A percentile compares a stretch with the other conserved stretches of the same genome.
phyloP scores from a whole-genome alignment of 768 basidiomycete genomes.

The Trametes cubensis region DNA sequence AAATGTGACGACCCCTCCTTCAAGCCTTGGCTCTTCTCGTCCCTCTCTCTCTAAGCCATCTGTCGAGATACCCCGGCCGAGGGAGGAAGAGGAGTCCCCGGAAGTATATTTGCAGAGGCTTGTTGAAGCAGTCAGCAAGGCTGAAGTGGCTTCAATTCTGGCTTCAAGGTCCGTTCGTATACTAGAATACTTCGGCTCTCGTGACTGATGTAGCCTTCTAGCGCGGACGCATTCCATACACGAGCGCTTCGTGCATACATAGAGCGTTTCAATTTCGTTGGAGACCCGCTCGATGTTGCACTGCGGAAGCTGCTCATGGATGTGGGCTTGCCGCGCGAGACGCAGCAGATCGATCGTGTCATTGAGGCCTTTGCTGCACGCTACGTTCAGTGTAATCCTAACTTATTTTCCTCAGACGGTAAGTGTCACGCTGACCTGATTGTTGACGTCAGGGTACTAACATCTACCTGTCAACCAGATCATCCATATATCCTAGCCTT shows the following conservation, averaged over 20 bases:
- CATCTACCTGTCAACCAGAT: slow-evolving; percentile 47
- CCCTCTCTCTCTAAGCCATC: slow-evolving; percentile 48
- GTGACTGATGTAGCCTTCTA: slow-evolving; percentile 34
- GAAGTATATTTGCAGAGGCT: slow-evolving; percentile 71
- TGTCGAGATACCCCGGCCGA: slow-evolving; percentile 53
- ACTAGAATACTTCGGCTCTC: neutral
- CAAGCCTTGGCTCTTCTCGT: slow-evolving; percentile 45
- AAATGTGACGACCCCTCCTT: slow-evolving; percentile 21
- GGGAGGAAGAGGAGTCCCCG: slow-evolving; percentile 62
- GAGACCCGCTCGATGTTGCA: slow-evolving; percentile 88
- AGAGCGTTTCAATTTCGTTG: slow-evolving; percentile 72
- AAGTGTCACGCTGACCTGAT: slow-evolving; percentile 20
- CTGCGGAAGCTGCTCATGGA: slow-evolving; percentile 89
- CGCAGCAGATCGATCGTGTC: slow-evolving; percentile 97
- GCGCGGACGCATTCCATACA: slow-evolving; percentile 70
- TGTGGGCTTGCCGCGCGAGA: slow-evolving; percentile 89
- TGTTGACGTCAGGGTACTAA: slow-evolving; percentile 2
- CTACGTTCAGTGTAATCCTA: slow-evolving; percentile 83
- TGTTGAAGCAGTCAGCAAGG: slow-evolving; percentile 63
- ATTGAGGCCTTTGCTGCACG: slow-evolving; percentile 92
- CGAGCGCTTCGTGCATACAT: slow-evolving; percentile 75
- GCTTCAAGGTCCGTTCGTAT: slow-evolving; percentile 68
- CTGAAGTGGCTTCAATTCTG: slow-evolving; percentile 78
- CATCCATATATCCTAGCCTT: slow-evolving; percentile 96
- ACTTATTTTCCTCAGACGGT: slow-evolving; percentile 80